These are phyloP conservation scores for Xylaria sp. DNA, from an alignment of 2,329 filamentous ascomycete species.

Conservation along the genomic window DNA sequence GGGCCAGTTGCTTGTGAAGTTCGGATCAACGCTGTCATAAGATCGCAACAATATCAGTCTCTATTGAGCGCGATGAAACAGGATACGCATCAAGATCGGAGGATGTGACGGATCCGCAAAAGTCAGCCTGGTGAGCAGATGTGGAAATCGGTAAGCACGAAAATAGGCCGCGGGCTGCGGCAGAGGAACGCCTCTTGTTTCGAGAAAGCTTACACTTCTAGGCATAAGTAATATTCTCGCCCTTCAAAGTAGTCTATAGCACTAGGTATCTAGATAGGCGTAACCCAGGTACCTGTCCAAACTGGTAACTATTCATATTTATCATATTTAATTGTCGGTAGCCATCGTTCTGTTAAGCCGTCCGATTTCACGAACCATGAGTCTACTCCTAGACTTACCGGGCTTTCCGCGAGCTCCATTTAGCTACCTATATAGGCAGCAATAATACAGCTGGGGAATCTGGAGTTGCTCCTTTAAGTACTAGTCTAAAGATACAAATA, in stretches of 20 bases:
- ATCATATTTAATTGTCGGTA: background rate
- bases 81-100: constrained; percentile 19
- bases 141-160: background rate
- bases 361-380: background rate
- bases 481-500: background rate
- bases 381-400: background rate
- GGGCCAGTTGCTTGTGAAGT: background rate
- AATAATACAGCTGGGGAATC: background rate
- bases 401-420: too few species aligned
- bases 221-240: background rate
- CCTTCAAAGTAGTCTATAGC: background rate
- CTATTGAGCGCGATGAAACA: constrained; percentile 22
- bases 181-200: constrained; percentile 20
- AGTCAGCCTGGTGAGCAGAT: constrained; percentile 2
- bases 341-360: too few species aligned
- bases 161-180: background rate
- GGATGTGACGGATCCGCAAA: constrained; percentile 16
- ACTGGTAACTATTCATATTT: background rate
- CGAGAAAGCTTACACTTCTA: constrained; percentile 4
- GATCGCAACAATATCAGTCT: background rate
- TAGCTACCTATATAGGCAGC: background rate
- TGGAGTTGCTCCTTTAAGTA: background rate
- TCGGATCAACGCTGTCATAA: background rate
- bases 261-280: background rate
- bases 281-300: background rate